Base-by-base conservation (phyloP, 2,329 filamentous ascomycete genomes). In the Penicillium sp. region DNA sequence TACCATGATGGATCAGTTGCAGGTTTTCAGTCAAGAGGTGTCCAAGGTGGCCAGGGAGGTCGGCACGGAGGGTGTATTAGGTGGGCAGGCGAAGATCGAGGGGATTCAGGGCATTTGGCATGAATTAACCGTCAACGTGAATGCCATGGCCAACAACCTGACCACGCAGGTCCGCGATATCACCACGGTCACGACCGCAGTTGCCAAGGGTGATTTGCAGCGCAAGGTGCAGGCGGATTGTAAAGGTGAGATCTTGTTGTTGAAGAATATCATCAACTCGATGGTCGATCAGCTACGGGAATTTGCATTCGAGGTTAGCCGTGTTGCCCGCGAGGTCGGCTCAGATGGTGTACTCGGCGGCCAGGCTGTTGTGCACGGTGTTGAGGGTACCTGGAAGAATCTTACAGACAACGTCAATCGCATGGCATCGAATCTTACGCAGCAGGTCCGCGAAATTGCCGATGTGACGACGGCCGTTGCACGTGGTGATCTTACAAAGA, bases 231-330 rank as follows among this genome's bases (percentile, higher is more conserved):
- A 95, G 73, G 92, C 91, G 55, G 90, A 90, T 68, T 92, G 89
- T 75, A 88, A 87, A 78, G 94, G 89, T 73, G 93, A 92, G 81
- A 97, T 91, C 69, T 88, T 86, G 73, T 89, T 89, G 79, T 89
- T 97, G 70, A 97, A 97, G 77, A 91, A 91, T 60, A 97, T 92
- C 44, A 97, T 97, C 81, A 97, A 97, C 76, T 93, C 89, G 70
- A 97, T 97, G 92, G 92, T 97, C 60, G 92, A 96, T 73, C 92
- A 96, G 72, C 80, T 97, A 55, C 90, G 95, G 70, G 91, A 96
- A 69, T 97, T 97, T 72, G 92, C 92, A 19, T 89, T 91, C 68
- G 92, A 97, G 77, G 92, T 97, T 66, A 96, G 92, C 51, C 93
- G 92, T 74, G 88, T 97, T 68, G 92, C 92, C 36, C 87, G 90